Percentiles rank a stretch among this genome's conserved stretches.
Evolutionary conservation across 352 stramenopile genomes (phyloP).

Genomic region (Pythium rishiriense): DNA sequence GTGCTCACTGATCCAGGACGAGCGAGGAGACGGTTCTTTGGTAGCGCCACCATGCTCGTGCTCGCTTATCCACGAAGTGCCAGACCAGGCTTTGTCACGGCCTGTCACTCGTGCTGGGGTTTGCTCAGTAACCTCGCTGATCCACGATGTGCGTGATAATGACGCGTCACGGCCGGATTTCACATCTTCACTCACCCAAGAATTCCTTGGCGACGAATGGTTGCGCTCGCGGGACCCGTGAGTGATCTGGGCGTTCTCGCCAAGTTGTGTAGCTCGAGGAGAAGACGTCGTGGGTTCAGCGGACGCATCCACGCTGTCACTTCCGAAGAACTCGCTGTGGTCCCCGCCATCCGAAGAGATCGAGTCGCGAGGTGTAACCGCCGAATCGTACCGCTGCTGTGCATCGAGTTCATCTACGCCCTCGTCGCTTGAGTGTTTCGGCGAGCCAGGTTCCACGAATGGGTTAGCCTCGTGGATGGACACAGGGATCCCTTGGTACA

Average conservation of each 20-base stretch:
- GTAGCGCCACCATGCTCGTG: neutral
- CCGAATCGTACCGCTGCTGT: neutral
- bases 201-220: slow-evolving; percentile 6
- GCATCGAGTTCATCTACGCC: neutral
- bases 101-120: neutral
- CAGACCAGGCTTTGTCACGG: slow-evolving; percentile 8
- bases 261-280: no score
- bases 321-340: slow-evolving; percentile 4
- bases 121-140: slow-evolving; percentile 1
- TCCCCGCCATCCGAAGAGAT: slow-evolving; percentile 15
- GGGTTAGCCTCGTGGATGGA: slow-evolving; percentile 10
- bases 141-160: slow-evolving; percentile 9
- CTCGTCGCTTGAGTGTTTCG: slow-evolving; percentile 12
- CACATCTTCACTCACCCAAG: slow-evolving; percentile 21
- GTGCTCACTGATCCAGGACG: slow-evolving; percentile 24
- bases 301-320: neutral
- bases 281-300: neutral
- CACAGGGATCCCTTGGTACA: slow-evolving; percentile 13
- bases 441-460: slow-evolving; percentile 23
- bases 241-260: neutral
- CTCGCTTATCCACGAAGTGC: slow-evolving; percentile 14
- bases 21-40: neutral
- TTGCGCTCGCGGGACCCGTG: neutral
- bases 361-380: slow-evolving; percentile 8
- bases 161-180: neutral